Evolutionary conservation across 192 early-diverging fungal genomes (phyloP).

Genomic region (Funneliformis geosporum): DNA sequence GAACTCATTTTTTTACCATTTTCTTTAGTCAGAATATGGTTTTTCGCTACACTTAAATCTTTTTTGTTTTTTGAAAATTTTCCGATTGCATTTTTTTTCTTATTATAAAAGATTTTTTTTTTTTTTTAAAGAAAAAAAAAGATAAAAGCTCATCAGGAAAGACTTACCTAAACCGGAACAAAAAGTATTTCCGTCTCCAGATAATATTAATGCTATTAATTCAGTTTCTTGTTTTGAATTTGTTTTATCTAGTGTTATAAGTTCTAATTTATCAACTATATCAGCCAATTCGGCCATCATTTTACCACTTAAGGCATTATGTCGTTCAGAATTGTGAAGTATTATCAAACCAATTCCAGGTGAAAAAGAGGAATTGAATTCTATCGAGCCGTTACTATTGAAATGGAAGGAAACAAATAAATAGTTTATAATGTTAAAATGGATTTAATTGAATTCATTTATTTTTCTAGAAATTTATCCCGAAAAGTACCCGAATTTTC

Average conservation of each 20-base stretch:
- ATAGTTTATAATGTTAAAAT: neutral
- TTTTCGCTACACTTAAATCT: constrained; percentile 57
- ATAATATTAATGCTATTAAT: constrained; percentile 14
- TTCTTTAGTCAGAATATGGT: constrained; percentile 43
- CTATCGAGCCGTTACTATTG: constrained; percentile 5
- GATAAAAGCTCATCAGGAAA: neutral
- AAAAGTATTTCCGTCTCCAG: constrained; percentile 28
- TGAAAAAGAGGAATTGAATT: constrained; percentile 16
- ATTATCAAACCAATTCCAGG: constrained; percentile 18
- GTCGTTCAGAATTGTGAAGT: constrained; percentile 43
- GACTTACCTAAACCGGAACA: constrained; percentile 33
- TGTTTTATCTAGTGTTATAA: neutral
- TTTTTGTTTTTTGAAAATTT: neutral
- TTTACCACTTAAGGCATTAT: constrained; percentile 60
- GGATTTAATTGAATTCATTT: neutral
- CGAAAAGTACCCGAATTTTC: neutral
- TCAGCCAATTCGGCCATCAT: constrained; percentile 66
- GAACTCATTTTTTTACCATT: constrained; percentile 48
- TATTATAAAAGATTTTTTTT: constrained; percentile 29
- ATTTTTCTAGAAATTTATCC: neutral
- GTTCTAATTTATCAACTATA: constrained; percentile 51
- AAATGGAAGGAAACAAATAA: neutral
- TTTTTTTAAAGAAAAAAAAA: no score
- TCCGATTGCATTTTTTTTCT: neutral
- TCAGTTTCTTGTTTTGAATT: neutral